phyloP scores from a whole-genome alignment of 306 rosid species.

The Carpinus viminea region DNA sequence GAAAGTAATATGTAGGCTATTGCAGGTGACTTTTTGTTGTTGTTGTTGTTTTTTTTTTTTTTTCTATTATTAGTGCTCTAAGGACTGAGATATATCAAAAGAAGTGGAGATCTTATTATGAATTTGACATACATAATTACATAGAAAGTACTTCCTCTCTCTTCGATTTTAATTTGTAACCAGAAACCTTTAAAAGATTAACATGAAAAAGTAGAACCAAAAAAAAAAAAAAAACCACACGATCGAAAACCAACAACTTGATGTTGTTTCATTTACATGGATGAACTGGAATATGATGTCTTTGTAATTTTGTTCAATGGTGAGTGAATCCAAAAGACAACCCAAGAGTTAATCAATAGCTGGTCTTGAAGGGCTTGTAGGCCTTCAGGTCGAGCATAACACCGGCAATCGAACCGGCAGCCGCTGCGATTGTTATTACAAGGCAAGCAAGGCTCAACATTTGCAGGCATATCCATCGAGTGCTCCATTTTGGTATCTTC shows the following conservation, averaged over 20 bases:
- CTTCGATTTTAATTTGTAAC: background rate
- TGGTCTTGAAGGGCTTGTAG: constrained; percentile 56
- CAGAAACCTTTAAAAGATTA: background rate
- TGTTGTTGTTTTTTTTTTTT: no score
- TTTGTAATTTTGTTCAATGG: background rate
- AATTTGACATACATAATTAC: background rate
- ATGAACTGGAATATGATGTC: background rate
- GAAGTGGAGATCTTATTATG: no score
- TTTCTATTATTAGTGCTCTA: background rate
- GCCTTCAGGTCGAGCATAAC: constrained; percentile 53
- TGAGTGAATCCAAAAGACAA: background rate
- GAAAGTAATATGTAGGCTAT: no score
- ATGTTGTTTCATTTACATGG: constrained; percentile 7
- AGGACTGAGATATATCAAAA: background rate
- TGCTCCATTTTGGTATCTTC: constrained; percentile 75
- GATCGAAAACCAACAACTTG: background rate
- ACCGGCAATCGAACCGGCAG: constrained; percentile 78
- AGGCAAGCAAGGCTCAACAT: constrained; percentile 56
- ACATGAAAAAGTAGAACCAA: background rate
- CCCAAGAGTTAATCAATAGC: constrained; percentile 23
- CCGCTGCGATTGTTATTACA: constrained; percentile 47
- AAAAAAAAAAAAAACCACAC: background rate
- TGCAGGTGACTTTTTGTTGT: no score
- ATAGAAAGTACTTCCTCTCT: background rate
- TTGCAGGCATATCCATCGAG: constrained; percentile 62